These are phyloP conservation scores for Boletus pseudopeckii DNA, from an alignment of 768 basidiomycete genomes.

Conservation along the genomic window DNA sequence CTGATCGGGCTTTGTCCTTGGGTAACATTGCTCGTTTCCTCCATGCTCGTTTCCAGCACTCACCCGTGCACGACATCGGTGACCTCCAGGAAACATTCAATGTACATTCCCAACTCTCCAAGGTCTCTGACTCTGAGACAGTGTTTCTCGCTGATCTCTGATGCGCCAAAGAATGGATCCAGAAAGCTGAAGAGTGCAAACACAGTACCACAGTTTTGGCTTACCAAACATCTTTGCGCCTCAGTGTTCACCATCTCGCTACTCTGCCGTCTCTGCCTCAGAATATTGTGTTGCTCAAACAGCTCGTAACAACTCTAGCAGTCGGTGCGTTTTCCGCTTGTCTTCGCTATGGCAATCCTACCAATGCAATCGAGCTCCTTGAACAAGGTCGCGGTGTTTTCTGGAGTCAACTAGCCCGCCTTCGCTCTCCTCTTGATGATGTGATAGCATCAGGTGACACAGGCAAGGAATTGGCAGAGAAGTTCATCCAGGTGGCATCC, in stretches of 20 bases:
- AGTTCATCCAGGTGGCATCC: slow-evolving; percentile 1
- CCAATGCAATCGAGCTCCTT: slow-evolving; percentile 31
- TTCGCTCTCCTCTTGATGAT: slow-evolving; percentile 8
- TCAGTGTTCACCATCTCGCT: slow-evolving; percentile 1
- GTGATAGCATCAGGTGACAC: neutral
- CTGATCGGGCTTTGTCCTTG: neutral
- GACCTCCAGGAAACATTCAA: neutral
- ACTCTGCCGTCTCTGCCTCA: neutral
- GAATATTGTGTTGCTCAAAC: neutral
- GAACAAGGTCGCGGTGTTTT: slow-evolving; percentile 24
- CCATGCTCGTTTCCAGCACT: neutral
- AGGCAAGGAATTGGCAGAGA: neutral
- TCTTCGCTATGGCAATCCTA: slow-evolving; percentile 6
- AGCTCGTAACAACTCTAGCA: neutral
- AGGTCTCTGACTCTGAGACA: neutral
- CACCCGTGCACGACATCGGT: neutral
- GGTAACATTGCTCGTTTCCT: neutral
- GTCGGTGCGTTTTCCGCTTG: slow-evolving; percentile 10
- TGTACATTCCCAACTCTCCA: neutral
- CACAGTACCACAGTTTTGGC: slow-evolving; percentile 12
- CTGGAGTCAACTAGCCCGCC: slow-evolving; percentile 20
- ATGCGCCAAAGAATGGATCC: neutral
- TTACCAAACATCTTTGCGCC: slow-evolving; percentile 6
- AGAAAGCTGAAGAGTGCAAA: slow-evolving; percentile 2
- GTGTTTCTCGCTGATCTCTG: neutral